These are phyloP conservation scores for Mytilinidion resinicola DNA, from an alignment of 495 filamentous ascomycete species.

Conservation along the genomic window DNA sequence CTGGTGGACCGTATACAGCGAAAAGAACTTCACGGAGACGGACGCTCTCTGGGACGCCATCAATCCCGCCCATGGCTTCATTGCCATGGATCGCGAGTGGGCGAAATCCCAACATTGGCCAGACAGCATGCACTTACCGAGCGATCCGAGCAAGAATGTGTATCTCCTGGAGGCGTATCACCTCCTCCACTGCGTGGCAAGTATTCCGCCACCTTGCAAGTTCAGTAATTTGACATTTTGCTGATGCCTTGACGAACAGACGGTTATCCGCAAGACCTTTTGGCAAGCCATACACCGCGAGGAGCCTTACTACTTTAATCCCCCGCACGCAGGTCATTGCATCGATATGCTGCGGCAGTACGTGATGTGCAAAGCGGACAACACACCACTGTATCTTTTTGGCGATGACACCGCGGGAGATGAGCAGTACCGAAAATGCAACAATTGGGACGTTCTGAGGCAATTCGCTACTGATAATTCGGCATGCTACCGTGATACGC, in stretches of 20 bases:
- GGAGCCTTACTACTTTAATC: neutral
- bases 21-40: conserved; percentile 6
- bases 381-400: conserved; percentile 10
- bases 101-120: conserved; percentile 6
- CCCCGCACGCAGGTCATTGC: conserved; percentile 6
- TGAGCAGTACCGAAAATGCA: conserved; percentile 8
- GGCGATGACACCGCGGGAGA: conserved; percentile 13
- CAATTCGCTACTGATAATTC: conserved; percentile 6
- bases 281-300: conserved; percentile 1
- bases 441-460: conserved; percentile 6
- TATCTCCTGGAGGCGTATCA: conserved; percentile 9
- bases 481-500: conserved; percentile 10
- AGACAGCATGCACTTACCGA: conserved; percentile 8
- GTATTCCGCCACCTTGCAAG: no score
- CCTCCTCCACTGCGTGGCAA: conserved; percentile 9
- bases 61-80: conserved; percentile 15
- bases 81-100: conserved; percentile 12
- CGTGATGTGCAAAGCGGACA: conserved; percentile 11
- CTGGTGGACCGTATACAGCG: conserved; percentile 9
- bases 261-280: neutral
- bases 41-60: conserved; percentile 11
- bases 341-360: conserved; percentile 10
- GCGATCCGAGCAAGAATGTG: conserved; percentile 2
- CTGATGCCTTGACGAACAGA: no score
- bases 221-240: no score